Evolutionary conservation across 2,329 filamentous ascomycete genomes (phyloP), one percentile per base, ranked within the genome.

Genomic region (Helicocarpus griseus): DNA sequence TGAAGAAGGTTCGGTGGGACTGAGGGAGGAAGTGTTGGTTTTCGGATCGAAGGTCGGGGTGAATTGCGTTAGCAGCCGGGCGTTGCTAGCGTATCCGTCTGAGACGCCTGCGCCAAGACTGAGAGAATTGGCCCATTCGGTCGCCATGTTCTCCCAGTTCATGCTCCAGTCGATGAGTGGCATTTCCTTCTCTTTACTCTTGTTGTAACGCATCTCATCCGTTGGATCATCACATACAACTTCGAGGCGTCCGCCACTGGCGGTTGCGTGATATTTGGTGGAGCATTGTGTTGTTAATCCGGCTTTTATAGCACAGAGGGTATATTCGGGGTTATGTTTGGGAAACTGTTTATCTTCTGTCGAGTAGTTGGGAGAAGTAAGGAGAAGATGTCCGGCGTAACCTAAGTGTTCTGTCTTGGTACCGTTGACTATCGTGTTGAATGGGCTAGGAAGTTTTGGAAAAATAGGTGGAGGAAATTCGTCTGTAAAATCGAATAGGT

Each of bases 401-500:
- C 73, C 62, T 9, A 72, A 2, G 28, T 45, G 70, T 54, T 61
- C 70, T 3, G 14, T 28, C 8, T 36, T 40, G 14, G 49, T 51
- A 7, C 69, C 69, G 59, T 86, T 86, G 39, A 77, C 68, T 5
- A 88, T 65, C 0, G 86, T 85, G 63, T 91, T 90, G 67, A 77
- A 85, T 5, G 77, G 67, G 1, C 69, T 64, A 0, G 87, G 87
- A 24, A 73, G 64, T 46, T 68, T 77, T 2, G 74, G 66, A 56
- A 80, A 83, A 5, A 77, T 72, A 0, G 77, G 82, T 5, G 78
- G 77, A 36, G 81, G 72, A 0, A 63, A 54, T 49, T 80, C 74
- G 29, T 74, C 65, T 1, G 81, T 81, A 80, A 85, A 89, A 8
- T 73, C 72, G 59, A 91, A 91, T 1, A 89, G 69, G 2, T 86